Evolutionary conservation across 1,284 basidiomycete genomes (phyloP).

Genomic region (Violaceomyces palustris): DNA sequence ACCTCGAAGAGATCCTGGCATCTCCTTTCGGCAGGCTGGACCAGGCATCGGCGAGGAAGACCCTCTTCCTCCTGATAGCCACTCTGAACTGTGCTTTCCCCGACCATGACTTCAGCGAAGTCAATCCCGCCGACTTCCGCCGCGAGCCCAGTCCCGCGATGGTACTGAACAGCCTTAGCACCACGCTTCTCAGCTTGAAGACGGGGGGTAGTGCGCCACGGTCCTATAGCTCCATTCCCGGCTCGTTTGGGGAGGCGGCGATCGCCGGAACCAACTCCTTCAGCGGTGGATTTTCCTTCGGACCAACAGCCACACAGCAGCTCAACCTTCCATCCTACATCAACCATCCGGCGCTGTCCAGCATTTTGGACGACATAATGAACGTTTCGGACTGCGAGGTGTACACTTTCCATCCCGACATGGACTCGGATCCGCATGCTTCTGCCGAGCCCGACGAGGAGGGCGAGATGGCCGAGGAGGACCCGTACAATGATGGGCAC

Average conservation of each 20-base stretch:
- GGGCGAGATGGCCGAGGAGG: constrained; percentile 51
- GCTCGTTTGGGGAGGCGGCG: constrained; percentile 39
- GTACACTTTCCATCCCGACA: constrained; percentile 87
- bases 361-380: constrained; percentile 83
- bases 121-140: constrained; percentile 79
- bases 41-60: constrained; percentile 66
- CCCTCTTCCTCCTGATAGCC: constrained; percentile 86
- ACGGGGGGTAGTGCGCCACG: constrained; percentile 35
- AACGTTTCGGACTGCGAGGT: constrained; percentile 88
- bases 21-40: constrained; percentile 55
- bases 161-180: constrained; percentile 49
- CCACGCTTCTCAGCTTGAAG: constrained; percentile 46
- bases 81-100: constrained; percentile 96
- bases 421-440: constrained; percentile 90
- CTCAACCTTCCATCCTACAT: constrained; percentile 21
- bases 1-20: constrained; percentile 42
- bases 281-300: constrained; percentile 7
- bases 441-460: constrained; percentile 57
- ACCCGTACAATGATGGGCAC: constrained; percentile 56
- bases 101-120: constrained; percentile 92
- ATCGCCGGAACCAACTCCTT: constrained; percentile 7
- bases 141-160: constrained; percentile 57
- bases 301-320: constrained; percentile 3
- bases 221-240: constrained; percentile 34
- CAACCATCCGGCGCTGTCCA: constrained; percentile 73